Evolutionary conservation across 108 stramenopile genomes (phyloP).

Genomic region (Aurantiochytrium sp.): DNA sequence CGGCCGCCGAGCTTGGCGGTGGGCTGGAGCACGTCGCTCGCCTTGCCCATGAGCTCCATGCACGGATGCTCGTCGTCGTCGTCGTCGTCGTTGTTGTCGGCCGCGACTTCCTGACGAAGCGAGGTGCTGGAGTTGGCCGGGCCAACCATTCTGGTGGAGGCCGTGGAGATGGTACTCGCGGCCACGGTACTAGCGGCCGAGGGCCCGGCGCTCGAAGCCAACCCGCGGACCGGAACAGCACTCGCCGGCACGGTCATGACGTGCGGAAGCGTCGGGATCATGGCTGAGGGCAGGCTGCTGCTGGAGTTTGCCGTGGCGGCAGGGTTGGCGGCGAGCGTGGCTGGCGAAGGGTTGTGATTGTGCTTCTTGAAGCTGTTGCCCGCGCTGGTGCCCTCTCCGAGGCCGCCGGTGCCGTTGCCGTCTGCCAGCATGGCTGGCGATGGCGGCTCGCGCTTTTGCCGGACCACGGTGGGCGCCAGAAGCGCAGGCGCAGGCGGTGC

Average conservation of each 20-base stretch:
- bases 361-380: not conserved
- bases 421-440: not conserved
- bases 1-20: slow-evolving; percentile 49
- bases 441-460: not conserved
- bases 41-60: not conserved
- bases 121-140: not conserved
- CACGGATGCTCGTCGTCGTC: not conserved
- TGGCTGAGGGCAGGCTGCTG: not conserved
- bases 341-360: not conserved
- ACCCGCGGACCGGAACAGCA: too few relatives aligned
- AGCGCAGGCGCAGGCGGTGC: too few relatives aligned
- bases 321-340: not conserved
- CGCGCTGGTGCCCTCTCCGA: too few relatives aligned
- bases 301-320: not conserved
- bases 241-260: not conserved
- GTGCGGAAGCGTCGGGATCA: not conserved
- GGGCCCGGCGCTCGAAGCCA: not conserved
- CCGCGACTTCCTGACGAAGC: not conserved
- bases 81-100: not conserved
- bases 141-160: not conserved
- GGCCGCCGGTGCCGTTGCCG: not conserved
- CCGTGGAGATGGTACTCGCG: too few relatives aligned
- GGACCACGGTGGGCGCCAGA: too few relatives aligned
- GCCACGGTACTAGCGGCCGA: too few relatives aligned
- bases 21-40: not conserved